These are phyloP conservation scores for Penicillium canariense DNA, from an alignment of 495 filamentous ascomycete species.

Conservation along the genomic window DNA sequence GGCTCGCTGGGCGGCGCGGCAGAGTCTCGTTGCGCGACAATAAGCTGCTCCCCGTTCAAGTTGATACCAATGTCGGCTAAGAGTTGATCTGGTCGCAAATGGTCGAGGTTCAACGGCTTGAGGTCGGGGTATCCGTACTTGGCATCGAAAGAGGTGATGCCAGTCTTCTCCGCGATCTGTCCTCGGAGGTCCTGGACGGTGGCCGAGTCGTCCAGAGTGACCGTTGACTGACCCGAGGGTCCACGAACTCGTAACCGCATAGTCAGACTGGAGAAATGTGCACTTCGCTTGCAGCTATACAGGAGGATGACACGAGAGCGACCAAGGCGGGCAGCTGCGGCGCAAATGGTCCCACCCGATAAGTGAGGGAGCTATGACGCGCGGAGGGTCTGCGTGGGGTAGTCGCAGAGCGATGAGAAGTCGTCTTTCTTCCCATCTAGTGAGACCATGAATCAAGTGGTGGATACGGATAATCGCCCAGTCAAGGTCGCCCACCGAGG, in stretches of 20 bases:
- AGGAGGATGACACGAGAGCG: not conserved
- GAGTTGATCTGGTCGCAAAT: slow-evolving; percentile 41
- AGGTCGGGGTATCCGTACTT: slow-evolving; percentile 84
- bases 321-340: not conserved
- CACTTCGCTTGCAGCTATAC: not conserved
- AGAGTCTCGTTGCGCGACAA: slow-evolving; percentile 55
- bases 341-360: slow-evolving; percentile 2
- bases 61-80: slow-evolving; percentile 60
- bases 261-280: not conserved
- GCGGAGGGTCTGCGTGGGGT: slow-evolving; percentile 3
- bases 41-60: slow-evolving; percentile 78
- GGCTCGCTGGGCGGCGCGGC: slow-evolving; percentile 11
- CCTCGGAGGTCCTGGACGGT: slow-evolving; percentile 61
- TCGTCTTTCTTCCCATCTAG: not conserved
- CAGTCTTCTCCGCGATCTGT: slow-evolving; percentile 55
- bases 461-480: not conserved
- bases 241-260: slow-evolving; percentile 66
- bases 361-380: slow-evolving; percentile 11
- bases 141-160: slow-evolving; percentile 58
- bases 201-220: slow-evolving; percentile 63
- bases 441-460: not conserved
- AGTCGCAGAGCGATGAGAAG: not conserved
- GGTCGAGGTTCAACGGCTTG: slow-evolving; percentile 61
- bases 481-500: not conserved
- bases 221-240: slow-evolving; percentile 57